Percentiles rank a stretch among this genome's conserved stretches.
Conservation (phyloP, 1,284 basidiomycete genomes). For the Takashimella koratensis region DNA sequence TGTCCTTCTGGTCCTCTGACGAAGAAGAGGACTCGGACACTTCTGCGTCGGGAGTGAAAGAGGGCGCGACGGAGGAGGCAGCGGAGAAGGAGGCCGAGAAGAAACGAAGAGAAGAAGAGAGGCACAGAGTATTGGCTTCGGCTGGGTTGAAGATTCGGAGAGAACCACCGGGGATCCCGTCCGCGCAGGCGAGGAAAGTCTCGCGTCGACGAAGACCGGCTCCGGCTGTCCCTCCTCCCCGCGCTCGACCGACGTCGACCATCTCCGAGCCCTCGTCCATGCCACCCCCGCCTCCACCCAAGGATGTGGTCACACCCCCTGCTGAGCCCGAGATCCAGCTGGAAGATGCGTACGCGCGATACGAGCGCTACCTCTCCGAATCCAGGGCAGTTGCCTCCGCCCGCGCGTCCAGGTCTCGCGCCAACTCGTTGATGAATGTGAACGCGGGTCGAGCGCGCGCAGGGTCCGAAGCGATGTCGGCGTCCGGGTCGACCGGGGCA, state of each 20-base stretch:
- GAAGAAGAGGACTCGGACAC: conserved; percentile 40
- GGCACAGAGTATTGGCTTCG: conserved; percentile 75
- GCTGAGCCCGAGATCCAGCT: conserved; percentile 44
- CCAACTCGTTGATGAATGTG: neutral
- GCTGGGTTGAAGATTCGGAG: conserved; percentile 71
- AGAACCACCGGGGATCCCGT: conserved; percentile 32
- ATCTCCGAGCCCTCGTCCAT: neutral
- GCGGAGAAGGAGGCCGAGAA: conserved; percentile 55
- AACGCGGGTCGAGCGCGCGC: neutral
- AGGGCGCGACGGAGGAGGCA: conserved; percentile 52
- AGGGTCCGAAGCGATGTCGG: neutral
- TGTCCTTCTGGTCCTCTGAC: conserved; percentile 44
- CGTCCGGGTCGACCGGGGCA: neutral
- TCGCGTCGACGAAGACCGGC: conserved; percentile 17
- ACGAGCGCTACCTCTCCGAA: conserved; percentile 68
- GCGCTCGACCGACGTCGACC: neutral
- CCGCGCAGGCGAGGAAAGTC: conserved; percentile 37
- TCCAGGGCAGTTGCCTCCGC: conserved; percentile 34
- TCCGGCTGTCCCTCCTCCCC: conserved; percentile 11
- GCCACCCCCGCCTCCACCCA: conserved; percentile 22
- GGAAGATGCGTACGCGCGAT: conserved; percentile 87
- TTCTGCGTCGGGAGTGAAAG: conserved; percentile 16
- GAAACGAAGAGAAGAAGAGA: conserved; percentile 67
- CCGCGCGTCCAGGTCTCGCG: neutral
- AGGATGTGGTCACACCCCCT: conserved; percentile 10